Evolutionary conservation across 2,329 filamentous ascomycete species (phyloP), one percentile per base, ranked within the genome.

Genomic region (Dothideomycetes sp.): DNA sequence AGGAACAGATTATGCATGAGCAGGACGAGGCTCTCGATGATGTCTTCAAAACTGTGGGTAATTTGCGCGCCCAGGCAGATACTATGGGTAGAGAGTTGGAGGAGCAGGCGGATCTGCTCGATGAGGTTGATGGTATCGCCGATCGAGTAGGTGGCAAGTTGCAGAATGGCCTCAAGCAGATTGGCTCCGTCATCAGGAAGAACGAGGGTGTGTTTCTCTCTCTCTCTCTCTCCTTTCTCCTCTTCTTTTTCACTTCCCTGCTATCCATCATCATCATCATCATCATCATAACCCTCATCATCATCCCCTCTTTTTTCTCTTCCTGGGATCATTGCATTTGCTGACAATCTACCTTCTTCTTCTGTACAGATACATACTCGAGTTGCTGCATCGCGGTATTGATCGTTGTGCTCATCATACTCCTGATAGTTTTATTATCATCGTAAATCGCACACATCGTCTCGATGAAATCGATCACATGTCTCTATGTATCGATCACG

Each of bases 1-100:
- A 98, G 67, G 60, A 83, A 57, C 76, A 88, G 64, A 83, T 98
- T 64, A 88, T 98, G 82, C 77, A 82, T 50, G 86, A 95, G 62
- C 91, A 98, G 68, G 91, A 98, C 59, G 73, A 88, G 64, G 83
- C 91, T 53, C 72, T 98, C 2, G 89, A 96, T 58, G 84, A 84
- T 12, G 89, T 98, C 33, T 94, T 93, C 58, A 77, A 80, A 50
- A 96, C 89, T 1, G 91, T 98, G 17, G 89, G 88, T 2, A 95
- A 87, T 58, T 64, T 98, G 57, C 72, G 89, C 42, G 73, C 82
- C 57, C 91, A 96, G 70, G 93, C 91, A 2, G 81, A 93, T 62
- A 84, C 87, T 52, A 98, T 98, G 89, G 89, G 91, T 1, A 72
- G 89, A 43, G 91, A 98, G 67, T 70, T 98, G 32, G 93, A 95